phyloP scores from a whole-genome alignment of 371 early-diverging fungal genomes.

The Choanephora cucurbitarum region DNA sequence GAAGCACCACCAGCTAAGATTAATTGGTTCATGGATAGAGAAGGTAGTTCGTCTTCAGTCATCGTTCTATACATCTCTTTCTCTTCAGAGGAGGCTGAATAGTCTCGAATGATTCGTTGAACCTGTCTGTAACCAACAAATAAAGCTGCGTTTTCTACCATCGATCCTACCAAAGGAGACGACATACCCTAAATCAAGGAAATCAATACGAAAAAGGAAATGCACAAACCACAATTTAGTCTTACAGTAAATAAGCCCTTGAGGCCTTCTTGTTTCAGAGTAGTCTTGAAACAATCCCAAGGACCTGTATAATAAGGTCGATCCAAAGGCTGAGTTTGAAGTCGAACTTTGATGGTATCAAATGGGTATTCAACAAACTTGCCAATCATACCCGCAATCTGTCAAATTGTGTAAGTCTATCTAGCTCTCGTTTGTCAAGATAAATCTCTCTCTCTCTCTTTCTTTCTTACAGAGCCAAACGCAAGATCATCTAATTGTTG shows the following conservation, averaged over 20 bases:
- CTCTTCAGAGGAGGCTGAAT: conserved; percentile 21
- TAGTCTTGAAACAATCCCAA: conserved; percentile 78
- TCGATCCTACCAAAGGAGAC: conserved; percentile 90
- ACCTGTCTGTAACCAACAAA: conserved; percentile 89
- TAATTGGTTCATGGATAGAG: conserved; percentile 65
- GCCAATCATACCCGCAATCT: conserved; percentile 88
- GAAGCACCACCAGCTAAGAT: conserved; percentile 83
- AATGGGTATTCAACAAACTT: conserved; percentile 96
- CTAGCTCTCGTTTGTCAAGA: neutral
- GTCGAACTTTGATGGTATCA: conserved; percentile 95
- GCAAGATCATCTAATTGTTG: conserved; percentile 33
- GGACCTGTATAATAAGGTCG: conserved; percentile 78
- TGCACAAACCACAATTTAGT: too few species aligned
- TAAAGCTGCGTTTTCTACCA: conserved; percentile 92
- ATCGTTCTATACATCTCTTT: conserved; percentile 13
- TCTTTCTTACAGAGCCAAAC: conserved; percentile 36
- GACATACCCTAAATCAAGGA: conserved; percentile 75
- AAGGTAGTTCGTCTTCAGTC: conserved; percentile 27
- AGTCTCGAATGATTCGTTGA: conserved; percentile 66
- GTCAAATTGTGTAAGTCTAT: neutral
- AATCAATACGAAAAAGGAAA: too few species aligned
- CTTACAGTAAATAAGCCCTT: conserved; percentile 78
- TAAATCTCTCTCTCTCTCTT: too few species aligned
- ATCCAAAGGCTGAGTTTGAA: conserved; percentile 85
- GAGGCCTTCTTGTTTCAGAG: conserved; percentile 73